Evolutionary conservation across 1,284 basidiomycete genomes (phyloP).

Genomic region (Stygiomarasmius scandens): DNA sequence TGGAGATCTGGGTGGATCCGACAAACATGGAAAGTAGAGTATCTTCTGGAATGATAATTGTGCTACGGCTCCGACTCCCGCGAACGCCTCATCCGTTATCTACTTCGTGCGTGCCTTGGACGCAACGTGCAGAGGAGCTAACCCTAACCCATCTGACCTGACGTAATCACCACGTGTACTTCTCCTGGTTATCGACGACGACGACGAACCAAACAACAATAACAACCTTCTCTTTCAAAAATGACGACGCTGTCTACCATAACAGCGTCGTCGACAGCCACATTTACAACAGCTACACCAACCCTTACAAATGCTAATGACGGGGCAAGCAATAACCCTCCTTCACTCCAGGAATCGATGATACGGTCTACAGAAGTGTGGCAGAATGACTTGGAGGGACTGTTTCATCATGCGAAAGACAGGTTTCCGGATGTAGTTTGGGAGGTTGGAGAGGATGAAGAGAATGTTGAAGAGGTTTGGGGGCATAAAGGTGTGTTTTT

Average conservation of each 20-base stretch:
- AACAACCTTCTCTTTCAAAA: neutral
- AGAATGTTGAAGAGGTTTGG: conserved; percentile 69
- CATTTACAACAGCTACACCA: neutral
- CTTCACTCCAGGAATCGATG: conserved; percentile 12
- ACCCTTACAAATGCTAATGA: neutral
- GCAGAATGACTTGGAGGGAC: conserved; percentile 74
- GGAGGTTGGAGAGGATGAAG: conserved; percentile 62
- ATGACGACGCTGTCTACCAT: neutral
- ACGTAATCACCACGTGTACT: neutral
- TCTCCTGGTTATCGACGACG: neutral
- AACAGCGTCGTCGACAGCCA: neutral
- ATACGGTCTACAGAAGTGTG: conserved; percentile 47
- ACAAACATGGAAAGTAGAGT: no score
- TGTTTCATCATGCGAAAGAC: conserved; percentile 81
- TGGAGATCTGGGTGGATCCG: no score
- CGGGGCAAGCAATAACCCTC: no score
- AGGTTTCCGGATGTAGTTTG: conserved; percentile 93
- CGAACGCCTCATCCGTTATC: no score
- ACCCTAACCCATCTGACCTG: neutral
- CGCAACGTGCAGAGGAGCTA: no score
- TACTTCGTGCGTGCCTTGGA: no score
- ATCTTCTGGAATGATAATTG: no score
- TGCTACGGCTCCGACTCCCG: no score
- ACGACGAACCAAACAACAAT: no score
- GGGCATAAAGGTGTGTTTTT: conserved; percentile 85